Conservation (phyloP, 352 stramenopile species). For the Thraustochytrium striatum region DNA sequence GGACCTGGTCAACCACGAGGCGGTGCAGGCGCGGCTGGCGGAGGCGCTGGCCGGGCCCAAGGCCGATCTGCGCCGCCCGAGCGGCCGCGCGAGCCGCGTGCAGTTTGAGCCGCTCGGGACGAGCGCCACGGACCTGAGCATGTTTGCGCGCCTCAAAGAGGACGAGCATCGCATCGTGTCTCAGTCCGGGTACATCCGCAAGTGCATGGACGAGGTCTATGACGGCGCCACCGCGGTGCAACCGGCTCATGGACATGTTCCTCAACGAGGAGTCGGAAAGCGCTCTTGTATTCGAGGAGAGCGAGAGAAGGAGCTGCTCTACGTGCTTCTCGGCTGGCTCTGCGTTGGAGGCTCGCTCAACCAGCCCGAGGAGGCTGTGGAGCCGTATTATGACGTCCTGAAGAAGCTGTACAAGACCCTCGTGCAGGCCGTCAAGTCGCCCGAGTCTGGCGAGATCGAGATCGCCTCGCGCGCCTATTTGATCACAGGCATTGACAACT, state of each 20-base stretch:
- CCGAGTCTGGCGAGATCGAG: background rate
- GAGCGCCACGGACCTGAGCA: background rate
- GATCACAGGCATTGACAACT: background rate
- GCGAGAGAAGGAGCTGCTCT: constrained; percentile 66
- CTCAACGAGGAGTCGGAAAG: constrained; percentile 56
- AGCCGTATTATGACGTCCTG: constrained; percentile 57
- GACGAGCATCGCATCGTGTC: constrained; percentile 56
- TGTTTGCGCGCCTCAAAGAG: constrained; percentile 24
- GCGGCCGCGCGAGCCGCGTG: background rate
- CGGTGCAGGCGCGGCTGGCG: background rate
- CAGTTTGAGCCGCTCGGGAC: background rate
- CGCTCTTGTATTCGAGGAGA: background rate
- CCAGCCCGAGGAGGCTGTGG: constrained; percentile 65
- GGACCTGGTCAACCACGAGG: constrained; percentile 30
- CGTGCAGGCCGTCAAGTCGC: constrained; percentile 29
- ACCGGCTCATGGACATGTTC: constrained; percentile 69
- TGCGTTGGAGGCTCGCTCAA: constrained; percentile 68
- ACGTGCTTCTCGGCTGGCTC: constrained; percentile 67
- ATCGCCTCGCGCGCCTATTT: constrained; percentile 14
- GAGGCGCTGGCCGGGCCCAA: background rate
- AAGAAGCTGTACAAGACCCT: constrained; percentile 30
- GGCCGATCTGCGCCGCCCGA: background rate
- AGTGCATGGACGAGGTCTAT: constrained; percentile 69
- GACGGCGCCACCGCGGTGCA: constrained; percentile 63
- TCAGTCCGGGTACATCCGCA: constrained; percentile 62